phyloP scores from a whole-genome alignment of 345 rosid genomes.

The Salix dunnii region DNA sequence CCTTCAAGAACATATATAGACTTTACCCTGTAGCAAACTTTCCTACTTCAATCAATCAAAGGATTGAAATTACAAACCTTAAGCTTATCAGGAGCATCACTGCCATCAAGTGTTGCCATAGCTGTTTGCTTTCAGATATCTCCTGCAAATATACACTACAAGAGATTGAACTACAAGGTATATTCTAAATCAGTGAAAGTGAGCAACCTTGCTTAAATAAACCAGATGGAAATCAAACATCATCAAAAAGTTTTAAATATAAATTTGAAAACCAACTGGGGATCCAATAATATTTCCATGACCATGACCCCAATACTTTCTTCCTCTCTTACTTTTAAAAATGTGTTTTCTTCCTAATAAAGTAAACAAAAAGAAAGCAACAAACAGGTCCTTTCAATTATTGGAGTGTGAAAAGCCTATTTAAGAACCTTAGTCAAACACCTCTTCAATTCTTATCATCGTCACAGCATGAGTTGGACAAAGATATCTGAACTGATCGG shows the following conservation, averaged over 20 bases:
- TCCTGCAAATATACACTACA: conserved; percentile 7
- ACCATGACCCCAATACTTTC: not conserved
- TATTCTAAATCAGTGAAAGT: not conserved
- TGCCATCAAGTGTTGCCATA: conserved; percentile 22
- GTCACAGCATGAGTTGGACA: not conserved
- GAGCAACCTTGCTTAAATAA: not conserved
- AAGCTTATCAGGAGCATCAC: conserved; percentile 19
- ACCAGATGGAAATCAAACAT: not conserved
- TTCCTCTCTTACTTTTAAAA: too few relatives aligned
- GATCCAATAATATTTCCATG: not conserved
- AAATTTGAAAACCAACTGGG: not conserved
- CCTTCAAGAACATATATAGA: not conserved
- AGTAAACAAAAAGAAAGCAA: not conserved
- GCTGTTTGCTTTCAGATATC: conserved; percentile 3
- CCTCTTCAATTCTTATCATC: not conserved
- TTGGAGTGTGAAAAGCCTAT: not conserved
- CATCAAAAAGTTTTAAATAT: not conserved
- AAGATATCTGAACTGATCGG: too few relatives aligned
- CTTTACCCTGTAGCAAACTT: not conserved
- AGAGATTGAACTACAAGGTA: not conserved
- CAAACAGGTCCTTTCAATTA: not conserved
- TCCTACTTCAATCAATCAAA: not conserved
- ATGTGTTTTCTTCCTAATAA: not conserved
- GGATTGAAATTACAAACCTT: conserved; percentile 30
- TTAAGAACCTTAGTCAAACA: not conserved